A percentile compares a stretch with the other conserved stretches of the same genome.
phyloP scores from a whole-genome alignment of 2,329 filamentous ascomycete species.

The Cladosporium sphaerospermum region DNA sequence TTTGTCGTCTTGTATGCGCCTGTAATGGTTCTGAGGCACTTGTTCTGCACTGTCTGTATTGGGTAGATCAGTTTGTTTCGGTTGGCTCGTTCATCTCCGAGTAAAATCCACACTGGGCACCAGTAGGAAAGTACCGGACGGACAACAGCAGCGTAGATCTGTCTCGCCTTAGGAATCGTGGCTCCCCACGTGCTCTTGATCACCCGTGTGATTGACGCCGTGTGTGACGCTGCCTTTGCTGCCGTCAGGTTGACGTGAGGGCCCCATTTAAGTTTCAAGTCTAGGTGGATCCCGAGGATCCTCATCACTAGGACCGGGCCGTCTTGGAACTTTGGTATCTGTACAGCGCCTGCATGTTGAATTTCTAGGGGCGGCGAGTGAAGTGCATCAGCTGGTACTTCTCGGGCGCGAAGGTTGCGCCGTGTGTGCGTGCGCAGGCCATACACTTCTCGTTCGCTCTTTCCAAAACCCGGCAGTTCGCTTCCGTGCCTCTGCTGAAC shows the following conservation, averaged over 20 bases:
- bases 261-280: neutral
- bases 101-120: neutral
- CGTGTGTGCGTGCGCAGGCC: constrained; percentile 3
- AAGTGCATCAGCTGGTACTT: constrained; percentile 11
- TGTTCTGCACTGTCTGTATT: constrained; percentile 7
- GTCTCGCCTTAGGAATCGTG: neutral
- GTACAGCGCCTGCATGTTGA: constrained; percentile 10
- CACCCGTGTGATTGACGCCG: neutral
- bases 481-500: constrained; percentile 1
- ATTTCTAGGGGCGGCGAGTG: neutral
- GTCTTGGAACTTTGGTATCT: neutral
- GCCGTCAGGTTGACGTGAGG: constrained; percentile 2
- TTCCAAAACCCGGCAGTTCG: constrained; percentile 6
- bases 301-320: neutral
- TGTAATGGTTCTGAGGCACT: constrained; percentile 9
- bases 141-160: neutral
- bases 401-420: constrained; percentile 9
- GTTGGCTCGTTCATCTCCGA: neutral
- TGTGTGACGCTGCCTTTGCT: constrained; percentile 2
- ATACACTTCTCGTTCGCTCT: constrained; percentile 4
- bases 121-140: neutral
- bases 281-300: neutral
- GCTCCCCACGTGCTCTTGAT: neutral
- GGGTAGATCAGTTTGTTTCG: constrained; percentile 9
- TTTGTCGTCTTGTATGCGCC: constrained; percentile 13